phyloP scores from a whole-genome alignment of 2,329 filamentous ascomycete genomes.

The Colletotrichum lupini region DNA sequence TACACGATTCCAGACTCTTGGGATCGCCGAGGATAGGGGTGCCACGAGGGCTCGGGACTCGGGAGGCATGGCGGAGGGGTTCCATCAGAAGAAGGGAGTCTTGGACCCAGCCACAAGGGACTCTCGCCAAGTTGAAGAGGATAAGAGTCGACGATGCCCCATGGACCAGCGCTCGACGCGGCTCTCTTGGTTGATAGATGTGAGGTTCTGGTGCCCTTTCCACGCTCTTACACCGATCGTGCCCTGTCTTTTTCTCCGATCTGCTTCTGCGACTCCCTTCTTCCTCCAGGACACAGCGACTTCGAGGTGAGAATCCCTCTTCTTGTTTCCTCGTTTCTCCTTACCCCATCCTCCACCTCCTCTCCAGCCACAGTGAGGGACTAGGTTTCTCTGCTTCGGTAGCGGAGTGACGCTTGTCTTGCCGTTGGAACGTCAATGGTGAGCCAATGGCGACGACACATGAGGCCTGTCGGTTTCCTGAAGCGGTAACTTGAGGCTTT shows the following conservation, averaged over 20 bases:
- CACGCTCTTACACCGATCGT: background rate
- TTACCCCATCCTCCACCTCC: background rate
- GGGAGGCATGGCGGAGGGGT: constrained; percentile 29
- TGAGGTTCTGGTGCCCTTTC: background rate
- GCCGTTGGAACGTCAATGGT: constrained; percentile 27
- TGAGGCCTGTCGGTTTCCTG: constrained; percentile 28
- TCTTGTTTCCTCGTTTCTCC: background rate
- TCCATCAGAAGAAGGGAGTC: constrained; percentile 15
- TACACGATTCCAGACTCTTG: constrained; percentile 33
- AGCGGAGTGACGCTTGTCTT: constrained; percentile 15
- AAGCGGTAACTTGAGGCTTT: constrained; percentile 27
- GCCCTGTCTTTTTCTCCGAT: too few species aligned
- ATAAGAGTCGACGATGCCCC: constrained; percentile 27
- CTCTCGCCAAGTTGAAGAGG: constrained; percentile 9
- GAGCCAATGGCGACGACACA: constrained; percentile 31
- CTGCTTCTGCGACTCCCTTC: too few species aligned
- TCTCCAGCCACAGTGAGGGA: constrained; percentile 24
- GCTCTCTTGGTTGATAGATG: background rate
- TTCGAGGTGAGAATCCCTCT: background rate
- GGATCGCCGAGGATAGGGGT: constrained; percentile 34
- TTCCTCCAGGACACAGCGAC: background rate
- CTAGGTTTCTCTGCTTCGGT: background rate
- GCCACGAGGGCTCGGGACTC: constrained; percentile 22
- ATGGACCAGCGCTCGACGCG: background rate
- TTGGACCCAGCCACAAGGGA: constrained; percentile 14